Conservation (phyloP, 75 land plant species). For the Gnetum montanum region DNA sequence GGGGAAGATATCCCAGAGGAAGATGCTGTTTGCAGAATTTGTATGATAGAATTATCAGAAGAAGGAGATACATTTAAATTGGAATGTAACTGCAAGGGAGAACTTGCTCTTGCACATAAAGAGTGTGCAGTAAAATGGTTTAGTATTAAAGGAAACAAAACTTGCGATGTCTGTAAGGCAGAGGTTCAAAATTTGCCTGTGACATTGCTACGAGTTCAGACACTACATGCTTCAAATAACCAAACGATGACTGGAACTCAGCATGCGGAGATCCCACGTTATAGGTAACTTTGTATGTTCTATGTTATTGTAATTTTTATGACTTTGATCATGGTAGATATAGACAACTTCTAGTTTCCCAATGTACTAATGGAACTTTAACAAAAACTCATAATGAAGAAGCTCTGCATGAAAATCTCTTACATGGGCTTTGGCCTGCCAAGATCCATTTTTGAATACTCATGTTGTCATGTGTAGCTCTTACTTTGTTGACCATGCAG, state of each 20-base stretch:
- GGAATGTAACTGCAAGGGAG: slow-evolving; percentile 84
- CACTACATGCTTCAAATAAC: slow-evolving; percentile 3
- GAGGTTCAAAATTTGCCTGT: slow-evolving; percentile 66
- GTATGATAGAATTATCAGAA: slow-evolving; percentile 58
- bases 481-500: too few relatives aligned
- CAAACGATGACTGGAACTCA: slow-evolving; percentile 7
- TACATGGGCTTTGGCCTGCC: too few relatives aligned
- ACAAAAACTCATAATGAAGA: too few relatives aligned
- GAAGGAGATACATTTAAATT: slow-evolving; percentile 63
- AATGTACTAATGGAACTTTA: too few relatives aligned
- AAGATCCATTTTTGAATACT: too few relatives aligned
- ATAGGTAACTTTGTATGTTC: slow-evolving; percentile 43
- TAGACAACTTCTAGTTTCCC: background rate
- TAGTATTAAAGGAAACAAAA: slow-evolving; percentile 62
- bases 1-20: slow-evolving; percentile 75
- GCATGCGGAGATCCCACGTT: slow-evolving; percentile 11
- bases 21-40: slow-evolving; percentile 77
- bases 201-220: slow-evolving; percentile 42
- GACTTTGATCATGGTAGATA: background rate
- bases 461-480: too few relatives aligned
- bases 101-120: slow-evolving; percentile 67
- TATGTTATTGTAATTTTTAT: background rate
- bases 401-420: too few relatives aligned
- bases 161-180: slow-evolving; percentile 65
- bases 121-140: slow-evolving; percentile 82